Base-by-base conservation (phyloP, 1,139 yeast genomes). In the Kodamaea sp. region DNA sequence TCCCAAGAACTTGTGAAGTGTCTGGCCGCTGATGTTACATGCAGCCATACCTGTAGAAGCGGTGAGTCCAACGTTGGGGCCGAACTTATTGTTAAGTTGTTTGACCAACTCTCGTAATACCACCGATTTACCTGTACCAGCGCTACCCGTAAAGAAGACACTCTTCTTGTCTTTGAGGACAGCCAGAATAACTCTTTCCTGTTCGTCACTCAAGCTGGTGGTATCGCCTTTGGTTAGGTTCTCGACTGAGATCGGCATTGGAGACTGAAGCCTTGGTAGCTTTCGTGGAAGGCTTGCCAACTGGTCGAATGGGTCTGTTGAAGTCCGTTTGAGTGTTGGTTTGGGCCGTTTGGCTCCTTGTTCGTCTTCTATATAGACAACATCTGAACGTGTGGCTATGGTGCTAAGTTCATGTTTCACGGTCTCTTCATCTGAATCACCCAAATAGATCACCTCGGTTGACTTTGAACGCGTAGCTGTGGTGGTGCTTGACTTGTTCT, bases 31-130 rank as follows among this genome's bases (percentile, higher is more conserved):
- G 47, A 89, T 81, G 50, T 84, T 87, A 27, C 86, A 78, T 0
- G 96, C 96, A 0, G 97, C 97, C 47, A 89, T 62, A 1, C 97
- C 97, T 0, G 96, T 88, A 0, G 96, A 85, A 0, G 97, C 97
- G 1, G 95, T 84, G 2, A 89, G 79, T 0, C 92, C 96, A 3
- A 89, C 83, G 12, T 43, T 41, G 15, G 43, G 46, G 45, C 61
- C 57, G n/a, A 32, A 32, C 15, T 46, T 54, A 35, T 66, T 55
- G 29, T 67, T 59, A 5, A 65, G 57, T 11, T 62, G 55, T 9
- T 57, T 53, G 14, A 88, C 85, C 22, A 89, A 62, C 26, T 76
- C 75, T 31, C 74, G 66, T 32, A 89, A 62, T 8, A 89, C 74
- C 13, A 81, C 82, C 3, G 97, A 88, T 56, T 84, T 84, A 61